Evolutionary conservation across 2,329 filamentous ascomycete genomes (phyloP).

Genomic region (Monosporascus sp.): DNA sequence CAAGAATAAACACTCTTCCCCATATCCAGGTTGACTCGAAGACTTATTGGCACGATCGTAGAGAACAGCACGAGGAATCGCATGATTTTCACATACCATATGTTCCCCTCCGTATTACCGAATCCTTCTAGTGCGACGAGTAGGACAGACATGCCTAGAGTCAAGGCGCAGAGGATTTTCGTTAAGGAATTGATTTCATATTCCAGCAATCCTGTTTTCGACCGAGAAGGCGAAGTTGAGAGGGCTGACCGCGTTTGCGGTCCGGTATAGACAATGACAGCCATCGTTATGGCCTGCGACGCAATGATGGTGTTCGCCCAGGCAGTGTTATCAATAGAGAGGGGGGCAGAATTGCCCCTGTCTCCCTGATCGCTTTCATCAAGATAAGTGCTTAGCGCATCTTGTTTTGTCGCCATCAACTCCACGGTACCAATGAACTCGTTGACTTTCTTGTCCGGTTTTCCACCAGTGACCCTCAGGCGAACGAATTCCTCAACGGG

Average conservation of each 20-base stretch:
- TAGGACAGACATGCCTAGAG: conserved; percentile 76
- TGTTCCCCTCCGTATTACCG: conserved; percentile 55
- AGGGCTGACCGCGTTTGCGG: conserved; percentile 89
- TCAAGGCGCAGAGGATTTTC: conserved; percentile 90
- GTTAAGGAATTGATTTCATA: conserved; percentile 96
- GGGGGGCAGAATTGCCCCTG: conserved; percentile 55
- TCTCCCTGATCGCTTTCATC: conserved; percentile 28
- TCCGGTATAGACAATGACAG: conserved; percentile 90
- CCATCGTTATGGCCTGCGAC: conserved; percentile 82
- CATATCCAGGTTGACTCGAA: conserved; percentile 94
- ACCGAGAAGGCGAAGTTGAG: conserved; percentile 85
- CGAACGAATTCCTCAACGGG: conserved; percentile 65
- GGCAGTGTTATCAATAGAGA: conserved; percentile 94
- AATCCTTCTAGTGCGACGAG: conserved; percentile 86
- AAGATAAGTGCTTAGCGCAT: conserved; percentile 39
- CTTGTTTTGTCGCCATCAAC: conserved; percentile 52
- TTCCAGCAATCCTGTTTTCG: conserved; percentile 89
- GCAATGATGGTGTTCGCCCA: conserved; percentile 98
- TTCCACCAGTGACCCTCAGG: conserved; percentile 71
- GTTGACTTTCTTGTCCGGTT: conserved; percentile 90
- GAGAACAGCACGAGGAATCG: conserved; percentile 97
- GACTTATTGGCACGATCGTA: conserved; percentile 96
- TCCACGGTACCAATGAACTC: conserved; percentile 90
- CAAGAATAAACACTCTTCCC: conserved; percentile 94
- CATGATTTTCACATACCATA: conserved; percentile 97